phyloP scores from a whole-genome alignment of 2,329 filamentous ascomycete genomes.

The Davidsoniella virescens region DNA sequence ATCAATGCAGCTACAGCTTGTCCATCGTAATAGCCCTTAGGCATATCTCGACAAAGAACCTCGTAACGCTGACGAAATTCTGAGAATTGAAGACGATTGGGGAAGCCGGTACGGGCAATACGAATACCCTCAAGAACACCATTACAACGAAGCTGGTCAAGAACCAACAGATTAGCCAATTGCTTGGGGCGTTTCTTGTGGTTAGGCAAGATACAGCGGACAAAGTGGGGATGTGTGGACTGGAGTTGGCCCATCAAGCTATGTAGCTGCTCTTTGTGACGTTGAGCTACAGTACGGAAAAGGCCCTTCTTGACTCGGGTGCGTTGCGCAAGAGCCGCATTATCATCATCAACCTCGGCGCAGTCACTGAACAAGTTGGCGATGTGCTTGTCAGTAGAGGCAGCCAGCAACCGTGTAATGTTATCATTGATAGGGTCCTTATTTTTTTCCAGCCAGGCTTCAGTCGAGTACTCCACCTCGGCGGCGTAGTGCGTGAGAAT shows the following conservation, averaged over 20 bases:
- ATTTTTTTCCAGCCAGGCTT: conserved; percentile 96
- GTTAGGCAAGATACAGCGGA: conserved; percentile 92
- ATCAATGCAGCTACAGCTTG: conserved; percentile 74
- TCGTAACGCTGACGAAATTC: conserved; percentile 95
- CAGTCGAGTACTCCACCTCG: conserved; percentile 91
- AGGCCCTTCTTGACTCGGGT: conserved; percentile 92
- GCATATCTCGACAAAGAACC: conserved; percentile 76
- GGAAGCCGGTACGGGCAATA: conserved; percentile 92
- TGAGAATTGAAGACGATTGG: conserved; percentile 77
- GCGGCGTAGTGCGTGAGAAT: conserved; percentile 94
- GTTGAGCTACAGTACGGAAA: conserved; percentile 89
- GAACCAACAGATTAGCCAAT: conserved; percentile 77
- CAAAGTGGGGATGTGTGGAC: conserved; percentile 94
- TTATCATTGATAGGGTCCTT: conserved; percentile 98
- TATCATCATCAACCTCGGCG: conserved; percentile 54
- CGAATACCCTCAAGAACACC: conserved; percentile 98
- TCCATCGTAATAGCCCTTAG: conserved; percentile 79
- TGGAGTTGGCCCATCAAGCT: conserved; percentile 87
- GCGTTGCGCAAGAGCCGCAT: conserved; percentile 35
- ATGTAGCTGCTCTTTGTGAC: conserved; percentile 97
- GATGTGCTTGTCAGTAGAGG: conserved; percentile 69
- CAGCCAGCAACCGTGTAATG: conserved; percentile 70
- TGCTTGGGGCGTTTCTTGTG: conserved; percentile 95
- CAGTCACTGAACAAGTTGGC: conserved; percentile 79
- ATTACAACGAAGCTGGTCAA: conserved; percentile 95